A percentile compares a stretch with the other conserved stretches of the same genome.
phyloP scores from a whole-genome alignment of 192 early-diverging fungal species.

The Bifiguratus adelaidae region DNA sequence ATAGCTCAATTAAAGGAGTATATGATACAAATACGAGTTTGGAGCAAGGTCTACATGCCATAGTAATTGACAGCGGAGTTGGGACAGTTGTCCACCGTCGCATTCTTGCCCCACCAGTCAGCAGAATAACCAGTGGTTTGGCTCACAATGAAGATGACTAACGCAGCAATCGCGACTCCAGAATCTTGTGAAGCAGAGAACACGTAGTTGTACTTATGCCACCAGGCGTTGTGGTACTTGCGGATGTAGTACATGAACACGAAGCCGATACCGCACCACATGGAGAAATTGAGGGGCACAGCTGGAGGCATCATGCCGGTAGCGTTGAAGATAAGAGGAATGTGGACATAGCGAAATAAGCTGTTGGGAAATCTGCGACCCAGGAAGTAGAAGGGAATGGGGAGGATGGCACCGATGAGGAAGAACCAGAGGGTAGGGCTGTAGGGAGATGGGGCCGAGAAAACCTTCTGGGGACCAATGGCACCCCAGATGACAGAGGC shows the following conservation, averaged over 20 bases:
- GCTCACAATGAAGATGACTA: constrained; percentile 33
- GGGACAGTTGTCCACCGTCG: too few species aligned
- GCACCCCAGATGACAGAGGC: constrained; percentile 70
- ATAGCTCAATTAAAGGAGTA: too few species aligned
- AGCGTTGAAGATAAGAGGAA: constrained; percentile 41
- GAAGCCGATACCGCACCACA: constrained; percentile 32
- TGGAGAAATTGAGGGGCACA: constrained; percentile 29
- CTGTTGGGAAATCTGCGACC: constrained; percentile 34
- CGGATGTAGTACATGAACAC: constrained; percentile 40
- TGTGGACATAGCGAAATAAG: constrained; percentile 38
- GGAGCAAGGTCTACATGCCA: too few species aligned
- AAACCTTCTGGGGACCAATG: constrained; percentile 58
- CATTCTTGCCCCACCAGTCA: constrained; percentile 18
- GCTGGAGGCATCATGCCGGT: constrained; percentile 45
- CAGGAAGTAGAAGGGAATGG: constrained; percentile 42
- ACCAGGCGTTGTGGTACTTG: constrained; percentile 40
- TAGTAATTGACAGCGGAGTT: too few species aligned
- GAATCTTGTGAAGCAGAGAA: constrained; percentile 48
- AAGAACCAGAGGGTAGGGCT: constrained; percentile 26
- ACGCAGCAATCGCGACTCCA: constrained; percentile 33
- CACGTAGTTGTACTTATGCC: constrained; percentile 59
- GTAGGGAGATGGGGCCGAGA: constrained; percentile 31
- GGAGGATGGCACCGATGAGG: constrained; percentile 39
- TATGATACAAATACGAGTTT: too few species aligned
- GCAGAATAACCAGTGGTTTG: constrained; percentile 11